These are phyloP conservation scores for Sphaerostilbella broomeana DNA, from an alignment of 2,329 filamentous ascomycete genomes.

Conservation along the genomic window DNA sequence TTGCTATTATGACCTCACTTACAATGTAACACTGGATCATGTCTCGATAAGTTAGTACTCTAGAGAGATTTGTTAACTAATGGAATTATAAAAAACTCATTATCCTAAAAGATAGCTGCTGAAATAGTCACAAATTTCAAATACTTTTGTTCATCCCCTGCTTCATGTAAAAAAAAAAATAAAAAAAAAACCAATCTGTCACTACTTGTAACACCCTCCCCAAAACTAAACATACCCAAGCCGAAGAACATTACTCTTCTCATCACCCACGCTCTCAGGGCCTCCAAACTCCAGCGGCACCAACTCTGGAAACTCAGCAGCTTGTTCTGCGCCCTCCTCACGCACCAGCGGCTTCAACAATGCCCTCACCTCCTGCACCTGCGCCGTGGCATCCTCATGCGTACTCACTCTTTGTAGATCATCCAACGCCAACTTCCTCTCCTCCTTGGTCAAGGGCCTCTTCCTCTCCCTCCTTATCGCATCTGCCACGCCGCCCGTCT, in stretches of 20 bases:
- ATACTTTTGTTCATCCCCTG: too few species aligned
- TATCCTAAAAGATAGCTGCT: too few species aligned
- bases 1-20: too few species aligned
- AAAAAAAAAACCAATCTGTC: neutral
- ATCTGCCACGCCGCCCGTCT: constrained; percentile 15
- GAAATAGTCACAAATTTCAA: too few species aligned
- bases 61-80: too few species aligned
- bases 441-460: constrained; percentile 22
- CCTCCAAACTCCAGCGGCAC: constrained; percentile 19
- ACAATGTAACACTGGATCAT: too few species aligned
- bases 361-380: constrained; percentile 20
- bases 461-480: constrained; percentile 23
- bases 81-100: too few species aligned
- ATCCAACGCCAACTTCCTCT: constrained; percentile 19
- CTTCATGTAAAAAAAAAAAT: too few species aligned
- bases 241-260: constrained; percentile 12
- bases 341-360: constrained; percentile 21
- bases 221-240: constrained; percentile 7
- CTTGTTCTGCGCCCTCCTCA: neutral
- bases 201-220: neutral
- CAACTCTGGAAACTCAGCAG: constrained; percentile 14
- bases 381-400: constrained; percentile 16
- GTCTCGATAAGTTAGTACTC: too few species aligned
- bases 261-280: neutral
- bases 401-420: constrained; percentile 22